These are phyloP conservation scores for Acer negundo DNA, from an alignment of 345 rosid genomes.

Conservation along the genomic window DNA sequence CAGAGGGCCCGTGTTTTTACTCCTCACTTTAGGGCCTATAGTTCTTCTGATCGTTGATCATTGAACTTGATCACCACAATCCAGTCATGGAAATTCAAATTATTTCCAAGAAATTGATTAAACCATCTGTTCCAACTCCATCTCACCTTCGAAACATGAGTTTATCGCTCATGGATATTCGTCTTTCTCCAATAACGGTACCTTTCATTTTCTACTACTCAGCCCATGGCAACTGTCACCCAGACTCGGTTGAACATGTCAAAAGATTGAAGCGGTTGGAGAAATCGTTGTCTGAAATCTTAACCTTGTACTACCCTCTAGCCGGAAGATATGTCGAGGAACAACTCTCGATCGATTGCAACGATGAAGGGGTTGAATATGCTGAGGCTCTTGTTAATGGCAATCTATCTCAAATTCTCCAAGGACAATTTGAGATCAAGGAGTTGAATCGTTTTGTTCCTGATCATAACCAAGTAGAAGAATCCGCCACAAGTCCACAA, in stretches of 20 bases:
- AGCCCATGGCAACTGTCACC: not conserved
- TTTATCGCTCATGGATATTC: not conserved
- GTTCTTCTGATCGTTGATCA: too few relatives aligned
- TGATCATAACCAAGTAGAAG: not conserved
- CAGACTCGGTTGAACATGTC: too few relatives aligned
- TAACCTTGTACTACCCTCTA: not conserved
- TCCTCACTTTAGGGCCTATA: too few relatives aligned
- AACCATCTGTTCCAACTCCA: not conserved
- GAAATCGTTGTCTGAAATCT: not conserved
- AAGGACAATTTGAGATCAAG: not conserved
- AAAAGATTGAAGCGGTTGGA: not conserved
- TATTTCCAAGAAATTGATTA: not conserved
- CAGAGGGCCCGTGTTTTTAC: too few relatives aligned
- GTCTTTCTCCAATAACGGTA: not conserved
- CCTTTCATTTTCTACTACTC: not conserved
- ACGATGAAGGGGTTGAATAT: not conserved
- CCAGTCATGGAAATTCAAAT: not conserved
- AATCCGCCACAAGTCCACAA: not conserved
- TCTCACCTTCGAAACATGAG: not conserved
- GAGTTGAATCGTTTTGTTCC: not conserved
- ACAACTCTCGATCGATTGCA: not conserved
- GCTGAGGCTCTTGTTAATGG: not conserved
- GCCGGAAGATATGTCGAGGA: not conserved
- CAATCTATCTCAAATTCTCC: not conserved
- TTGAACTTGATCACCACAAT: too few relatives aligned